Evolutionary conservation across 129 eudicot species (phyloP), one percentile per base, ranked within the genome.

Genomic region (Helianthus tuberosus): DNA sequence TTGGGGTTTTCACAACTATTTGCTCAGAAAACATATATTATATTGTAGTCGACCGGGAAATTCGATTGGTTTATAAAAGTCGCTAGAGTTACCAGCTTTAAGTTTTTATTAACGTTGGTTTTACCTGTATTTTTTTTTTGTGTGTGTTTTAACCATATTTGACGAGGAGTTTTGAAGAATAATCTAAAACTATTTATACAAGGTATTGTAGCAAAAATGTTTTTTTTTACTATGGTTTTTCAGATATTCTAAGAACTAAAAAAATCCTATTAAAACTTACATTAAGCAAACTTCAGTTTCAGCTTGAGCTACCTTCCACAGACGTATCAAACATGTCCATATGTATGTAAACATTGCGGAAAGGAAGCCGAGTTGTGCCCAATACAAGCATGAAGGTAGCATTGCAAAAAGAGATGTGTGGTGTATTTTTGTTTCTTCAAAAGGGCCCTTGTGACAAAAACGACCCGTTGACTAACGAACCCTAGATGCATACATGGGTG

Each of bases 401-500:
- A 3, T 32, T 32, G 36, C 36, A 32, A 0, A 32, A 32, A 3
- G 36, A 32, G 4, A 32, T 32, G 2, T 32, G 7, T 47, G 47
- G 12, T 67, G 25, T 5, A 8, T 25, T 0, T 46, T 11, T 47
- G 49, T 47, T 66, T 23, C 3, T 67, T 17, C 2, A 41, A 66
- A 44, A 50, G 39, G 58, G 23, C 44, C 39, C 43, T 47, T 0
- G 11, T 46, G n/a, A 66, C 41, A 15, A 44, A 11, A 43, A 5
- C 36, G 36, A 59, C 32, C 7, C 29, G 77, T 62, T 62, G 78
- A 74, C 70, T 62, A 74, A 64, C 2, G 4, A 61, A 47, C 68
- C 38, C 3, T 52, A 70, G 35, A 15, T 52, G 44, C 29, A 35
- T 69, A 69, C 27, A 52, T 51, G 10, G 14, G 64, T 36, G 50